These are phyloP conservation scores for Przewalskia tangutica DNA, from an alignment of 257 asterid genomes.

Conservation along the genomic window DNA sequence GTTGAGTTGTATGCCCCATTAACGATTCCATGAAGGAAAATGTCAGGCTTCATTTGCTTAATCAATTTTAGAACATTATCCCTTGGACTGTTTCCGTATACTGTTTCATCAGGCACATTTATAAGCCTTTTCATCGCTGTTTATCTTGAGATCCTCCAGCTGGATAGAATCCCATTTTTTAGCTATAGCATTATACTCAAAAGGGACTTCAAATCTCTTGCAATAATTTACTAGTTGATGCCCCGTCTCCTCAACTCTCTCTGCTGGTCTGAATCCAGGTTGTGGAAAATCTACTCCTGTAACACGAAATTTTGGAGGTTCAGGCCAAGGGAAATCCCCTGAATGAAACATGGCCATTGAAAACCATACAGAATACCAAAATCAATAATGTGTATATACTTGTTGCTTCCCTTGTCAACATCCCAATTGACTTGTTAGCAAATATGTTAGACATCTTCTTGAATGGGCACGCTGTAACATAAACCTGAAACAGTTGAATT, in stretches of 20 bases:
- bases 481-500: slow-evolving; percentile 4
- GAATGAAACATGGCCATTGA: slow-evolving; percentile 38
- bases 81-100: slow-evolving; percentile 11
- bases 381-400: slow-evolving; percentile 23
- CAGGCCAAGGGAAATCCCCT: slow-evolving; percentile 22
- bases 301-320: slow-evolving; percentile 26
- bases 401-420: slow-evolving; percentile 4
- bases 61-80: slow-evolving; percentile 21
- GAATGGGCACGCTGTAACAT: slow-evolving; percentile 20
- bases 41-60: slow-evolving; percentile 18
- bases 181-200: slow-evolving; percentile 22
- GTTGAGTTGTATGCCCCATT: slow-evolving; percentile 22
- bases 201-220: slow-evolving; percentile 25
- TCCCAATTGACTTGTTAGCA: slow-evolving; percentile 23
- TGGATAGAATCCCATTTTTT: slow-evolving; percentile 22
- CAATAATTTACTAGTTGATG: slow-evolving; percentile 15
- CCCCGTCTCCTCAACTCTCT: slow-evolving; percentile 23
- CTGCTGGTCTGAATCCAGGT: slow-evolving; percentile 23
- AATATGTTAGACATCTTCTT: slow-evolving; percentile 22
- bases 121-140: slow-evolving; percentile 20
- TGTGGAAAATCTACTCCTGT: slow-evolving; percentile 31
- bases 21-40: slow-evolving; percentile 27
- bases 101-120: slow-evolving; percentile 18
- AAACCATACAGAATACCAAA: slow-evolving; percentile 31
- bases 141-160: slow-evolving; percentile 22